Evolutionary conservation across 2,329 filamentous ascomycete species (phyloP).

Genomic region (Pseudogymnoascus sp.): DNA sequence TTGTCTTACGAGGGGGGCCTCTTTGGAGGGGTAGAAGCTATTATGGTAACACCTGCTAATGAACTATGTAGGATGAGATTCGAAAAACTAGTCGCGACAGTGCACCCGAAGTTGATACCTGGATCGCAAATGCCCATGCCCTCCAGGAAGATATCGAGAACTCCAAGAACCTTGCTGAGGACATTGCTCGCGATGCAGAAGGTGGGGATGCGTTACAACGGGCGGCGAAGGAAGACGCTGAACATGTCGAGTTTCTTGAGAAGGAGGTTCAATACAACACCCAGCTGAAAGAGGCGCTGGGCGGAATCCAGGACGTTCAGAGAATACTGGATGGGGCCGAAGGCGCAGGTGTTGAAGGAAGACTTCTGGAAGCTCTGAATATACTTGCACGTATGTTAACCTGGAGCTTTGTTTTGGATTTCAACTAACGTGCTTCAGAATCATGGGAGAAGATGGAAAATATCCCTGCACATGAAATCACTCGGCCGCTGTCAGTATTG

Average conservation of each 20-base stretch:
- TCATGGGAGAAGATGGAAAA: conserved; percentile 50
- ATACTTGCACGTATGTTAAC: conserved; percentile 45
- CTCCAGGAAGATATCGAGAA: conserved; percentile 79
- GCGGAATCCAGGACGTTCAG: conserved; percentile 48
- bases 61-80: conserved; percentile 53
- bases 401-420: not conserved
- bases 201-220: conserved; percentile 43
- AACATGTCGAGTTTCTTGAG: conserved; percentile 48
- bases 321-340: conserved; percentile 56
- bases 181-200: conserved; percentile 73
- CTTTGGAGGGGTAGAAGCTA: not conserved
- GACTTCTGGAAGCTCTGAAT: conserved; percentile 48
- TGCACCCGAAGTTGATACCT: conserved; percentile 71
- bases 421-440: conserved; percentile 34
- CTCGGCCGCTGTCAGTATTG: conserved; percentile 57
- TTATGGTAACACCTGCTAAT: conserved; percentile 13
- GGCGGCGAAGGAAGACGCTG: conserved; percentile 36
- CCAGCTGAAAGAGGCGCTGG: conserved; percentile 45
- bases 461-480: conserved; percentile 53
- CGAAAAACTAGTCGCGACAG: conserved; percentile 67
- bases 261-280: conserved; percentile 52
- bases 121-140: conserved; percentile 76
- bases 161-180: conserved; percentile 69
- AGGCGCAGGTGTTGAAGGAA: conserved; percentile 43
- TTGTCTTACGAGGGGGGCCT: not conserved